Conservation (phyloP, 2,329 filamentous ascomycete genomes). For the Fusarium annulatum region DNA sequence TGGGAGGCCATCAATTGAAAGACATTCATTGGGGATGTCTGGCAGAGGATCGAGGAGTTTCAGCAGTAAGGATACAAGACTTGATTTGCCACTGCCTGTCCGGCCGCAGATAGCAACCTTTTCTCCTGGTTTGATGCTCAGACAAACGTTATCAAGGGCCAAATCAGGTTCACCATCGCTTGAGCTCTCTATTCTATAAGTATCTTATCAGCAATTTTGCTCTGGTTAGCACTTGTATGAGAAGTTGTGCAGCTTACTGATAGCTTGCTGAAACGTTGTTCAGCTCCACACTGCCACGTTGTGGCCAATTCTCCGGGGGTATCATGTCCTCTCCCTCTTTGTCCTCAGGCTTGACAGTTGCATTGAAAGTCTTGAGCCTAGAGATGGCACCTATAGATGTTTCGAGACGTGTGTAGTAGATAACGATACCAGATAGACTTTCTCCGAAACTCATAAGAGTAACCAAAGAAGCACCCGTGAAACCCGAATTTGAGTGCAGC, state of each 20-base stretch:
- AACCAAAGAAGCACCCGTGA: slow-evolving; percentile 54
- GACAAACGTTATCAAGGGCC: slow-evolving; percentile 42
- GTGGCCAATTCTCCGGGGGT: slow-evolving; percentile 47
- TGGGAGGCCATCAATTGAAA: slow-evolving; percentile 56
- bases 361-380: slow-evolving; percentile 34
- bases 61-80: slow-evolving; percentile 54
- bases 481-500: slow-evolving; percentile 49
- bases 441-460: slow-evolving; percentile 51
- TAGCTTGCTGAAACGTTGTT: slow-evolving; percentile 50
- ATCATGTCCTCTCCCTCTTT: slow-evolving; percentile 32
- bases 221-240: slow-evolving; percentile 2
- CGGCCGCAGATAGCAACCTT: slow-evolving; percentile 53
- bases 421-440: slow-evolving; percentile 31
- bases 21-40: slow-evolving; percentile 7
- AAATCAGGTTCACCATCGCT: slow-evolving; percentile 18
- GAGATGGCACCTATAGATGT: slow-evolving; percentile 40
- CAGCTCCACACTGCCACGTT: slow-evolving; percentile 46
- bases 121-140: slow-evolving; percentile 47
- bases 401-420: slow-evolving; percentile 35
- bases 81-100: slow-evolving; percentile 58
- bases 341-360: slow-evolving; percentile 38
- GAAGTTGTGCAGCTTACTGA: slow-evolving; percentile 35
- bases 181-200: background rate
- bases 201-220: slow-evolving; percentile 22
- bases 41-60: slow-evolving; percentile 55